Base-by-base conservation (phyloP, 1,284 basidiomycete species). In the Puccinia polysora region DNA sequence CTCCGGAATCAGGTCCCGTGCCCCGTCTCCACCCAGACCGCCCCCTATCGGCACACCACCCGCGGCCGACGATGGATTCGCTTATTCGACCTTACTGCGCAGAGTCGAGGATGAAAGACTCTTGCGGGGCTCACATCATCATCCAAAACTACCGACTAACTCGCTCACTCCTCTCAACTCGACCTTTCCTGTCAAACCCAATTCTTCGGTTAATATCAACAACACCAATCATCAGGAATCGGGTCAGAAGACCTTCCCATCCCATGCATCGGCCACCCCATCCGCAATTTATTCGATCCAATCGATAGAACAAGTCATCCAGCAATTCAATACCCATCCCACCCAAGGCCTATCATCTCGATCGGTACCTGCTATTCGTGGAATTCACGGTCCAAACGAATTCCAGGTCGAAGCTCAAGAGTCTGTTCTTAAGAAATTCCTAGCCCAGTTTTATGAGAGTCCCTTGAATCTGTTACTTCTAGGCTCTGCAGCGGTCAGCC, bases 361-460 rank as follows among this genome's bases (percentile, higher is more conserved):
- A n/a, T 83, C 86, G 50, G 84, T 95, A 23, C 82, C 86, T 1
- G 82, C 83, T n/a, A 83, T 94, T 23, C 84, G 88, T 38, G 83
- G 84, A 32, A 83, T 83, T 4, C 86, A 90, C 75, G 92, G 92
- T 1, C 91, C 91, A 79, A 97, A 97, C 81, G 94, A 97, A 80
- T 97, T 97, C 78, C 86, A 89, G 1, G 90, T 96, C n/a, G 85
- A 86, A 0, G 83, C 88, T 0, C 87, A 89, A 0, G 91, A 96
- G 77, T 88, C 89, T 1, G 80, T 89, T 2, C 82, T 87, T 72
- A 81, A 91, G 79, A 97, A 96, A 81, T 97, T 97, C 78, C 85
- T 88, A 6, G 89, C 90, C 79, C 94, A 90, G 55, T 91, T 97
- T 62, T 94, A 92, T 78, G 94, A 97, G 80, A 90, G 87, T 78